Base-by-base conservation (phyloP, 805 yeast species). In the Ogataea philodendri region DNA sequence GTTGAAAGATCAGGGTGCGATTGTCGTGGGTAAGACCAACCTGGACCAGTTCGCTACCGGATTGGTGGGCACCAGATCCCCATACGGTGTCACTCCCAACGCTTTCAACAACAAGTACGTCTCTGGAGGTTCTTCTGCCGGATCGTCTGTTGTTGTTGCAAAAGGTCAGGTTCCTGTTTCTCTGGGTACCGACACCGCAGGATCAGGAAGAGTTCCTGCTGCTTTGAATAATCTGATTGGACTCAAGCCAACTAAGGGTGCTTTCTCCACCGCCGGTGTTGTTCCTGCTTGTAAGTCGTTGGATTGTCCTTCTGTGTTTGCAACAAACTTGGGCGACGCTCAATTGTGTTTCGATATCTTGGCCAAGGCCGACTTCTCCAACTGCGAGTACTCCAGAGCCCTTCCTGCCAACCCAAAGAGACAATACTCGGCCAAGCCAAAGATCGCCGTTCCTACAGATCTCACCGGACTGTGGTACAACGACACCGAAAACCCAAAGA, bases 41-140 rank as follows among this genome's bases (percentile, higher is more conserved):
- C 68, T 90, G 60, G 98, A 90, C 60, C 98, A 90, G 62, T 90
- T 90, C 64, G 97, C 97, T 9, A 93, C 98, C 3, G 98, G 98
- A 23, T 70, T 90, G 40, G 97, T 90, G 2, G 98, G 98, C 27
- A 81, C 87, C 20, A 74, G 98, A 54, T 84, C 96, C 5, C 97
- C 98, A 1, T 90, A 90, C 57, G 98, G 98, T 9, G 74, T 79
- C 49, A 84, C 96, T 5, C 78, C 87, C 23, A 81, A 82, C 60
- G 80, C 90, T 1, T 87, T 90, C 60, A 69, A 82, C 48, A 65
- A 69, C 32, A 68, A 77, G 30, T 88, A 88, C 55, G 96, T 90
- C 11, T 76, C 88, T 37, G 98, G 98, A 33, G 98, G 98, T 19
- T 87, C 96, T 2, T 82, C 94, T 23, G 88, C 97, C 1, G 98